Evolutionary conservation across 495 filamentous ascomycete genomes (phyloP), one percentile per base, ranked within the genome.

Genomic region (Penicillium herquei): DNA sequence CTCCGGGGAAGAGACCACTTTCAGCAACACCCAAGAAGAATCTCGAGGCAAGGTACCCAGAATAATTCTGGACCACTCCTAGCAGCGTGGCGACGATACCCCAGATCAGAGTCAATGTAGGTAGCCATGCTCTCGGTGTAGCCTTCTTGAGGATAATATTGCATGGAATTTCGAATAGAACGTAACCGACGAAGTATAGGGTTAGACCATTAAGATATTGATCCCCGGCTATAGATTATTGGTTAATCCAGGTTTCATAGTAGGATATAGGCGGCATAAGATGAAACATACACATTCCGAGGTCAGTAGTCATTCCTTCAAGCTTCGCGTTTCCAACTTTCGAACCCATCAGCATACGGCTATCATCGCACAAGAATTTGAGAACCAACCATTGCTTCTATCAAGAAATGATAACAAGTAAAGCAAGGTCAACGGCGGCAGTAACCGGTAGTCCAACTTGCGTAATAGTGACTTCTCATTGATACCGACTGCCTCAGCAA

Each of bases 391-490:
- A 74, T 91, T 92, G 67, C 84, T 88, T 49, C 88, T 78, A 61
- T 91, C 87, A 16, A 92, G 70, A 54, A 92, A 91, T 5, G 86
- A 90, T 5, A 90, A 69, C 13, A 91, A 71, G 62, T 90, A 92
- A 16, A 92, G 66, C 2, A 90, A 63, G 1, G 84, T 85, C 26
- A 91, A 72, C 0, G 84, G 82, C 6, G 88, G 89, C 1, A 92
- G 66, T 2, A 91, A 70, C 39, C 76, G 73, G 45, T 70, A 62
- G 63, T 91, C 89, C 3, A 91, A 64, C 62, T 87, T 91, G 21
- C 86, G 74, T 6, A 91, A 65, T 16, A 90, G 60, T 0, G 79
- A 70, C 45, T 78, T 81, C 70, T 91, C 87, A 43, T 87, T 81
- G 50, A 86, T 76, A 0, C 56, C 62, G 13, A 59, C 51, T 11